Percentiles rank a stretch among this genome's conserved stretches.
Conservation (phyloP, 2,329 filamentous ascomycete genomes). For the Colletotrichum incanum region DNA sequence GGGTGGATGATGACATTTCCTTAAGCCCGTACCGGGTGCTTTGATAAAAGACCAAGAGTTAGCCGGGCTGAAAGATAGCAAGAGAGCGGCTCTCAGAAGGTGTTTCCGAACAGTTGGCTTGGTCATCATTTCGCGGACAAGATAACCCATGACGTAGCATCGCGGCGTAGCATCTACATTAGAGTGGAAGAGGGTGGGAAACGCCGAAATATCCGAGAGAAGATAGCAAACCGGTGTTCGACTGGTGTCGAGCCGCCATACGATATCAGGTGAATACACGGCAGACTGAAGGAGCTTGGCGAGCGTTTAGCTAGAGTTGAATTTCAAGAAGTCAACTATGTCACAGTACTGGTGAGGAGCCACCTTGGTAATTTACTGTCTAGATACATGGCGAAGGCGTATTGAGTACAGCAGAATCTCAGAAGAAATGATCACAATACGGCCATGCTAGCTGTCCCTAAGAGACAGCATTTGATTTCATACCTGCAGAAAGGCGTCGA, state of each 20-base stretch:
- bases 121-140: too few species aligned
- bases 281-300: not conserved
- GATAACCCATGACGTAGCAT: not conserved
- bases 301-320: not conserved
- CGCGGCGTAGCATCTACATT: slow-evolving; percentile 3
- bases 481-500: not conserved
- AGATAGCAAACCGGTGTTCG: not conserved
- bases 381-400: not conserved
- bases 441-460: not conserved
- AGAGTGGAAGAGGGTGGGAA: not conserved
- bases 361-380: not conserved
- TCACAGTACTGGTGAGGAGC: not conserved
- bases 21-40: not conserved
- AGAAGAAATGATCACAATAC: too few species aligned
- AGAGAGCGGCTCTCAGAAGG: not conserved
- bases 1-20: not conserved
- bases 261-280: not conserved
- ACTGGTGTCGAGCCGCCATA: not conserved
- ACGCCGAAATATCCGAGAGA: too few species aligned
- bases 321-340: not conserved
- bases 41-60: not conserved
- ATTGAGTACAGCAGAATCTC: not conserved
- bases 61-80: not conserved
- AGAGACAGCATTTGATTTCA: not conserved
- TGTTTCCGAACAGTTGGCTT: not conserved